Evolutionary conservation across 2,329 filamentous ascomycete species (phyloP).

Genomic region (Madurella mycetomatis): DNA sequence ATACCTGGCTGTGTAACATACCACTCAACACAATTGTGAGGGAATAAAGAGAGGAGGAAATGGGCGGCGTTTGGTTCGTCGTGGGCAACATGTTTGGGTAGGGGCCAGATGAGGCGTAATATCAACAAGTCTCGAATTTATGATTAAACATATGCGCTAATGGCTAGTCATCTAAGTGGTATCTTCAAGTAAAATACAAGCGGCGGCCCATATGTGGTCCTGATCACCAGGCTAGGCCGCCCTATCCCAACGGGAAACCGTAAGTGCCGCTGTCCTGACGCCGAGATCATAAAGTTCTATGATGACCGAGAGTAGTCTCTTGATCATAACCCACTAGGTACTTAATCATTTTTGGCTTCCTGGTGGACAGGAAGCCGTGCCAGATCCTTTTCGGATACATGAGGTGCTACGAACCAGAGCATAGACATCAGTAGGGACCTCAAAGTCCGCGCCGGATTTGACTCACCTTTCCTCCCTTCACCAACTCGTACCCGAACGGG

Average conservation of each 20-base stretch:
- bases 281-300: not conserved
- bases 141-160: not conserved
- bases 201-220: too few relatives aligned
- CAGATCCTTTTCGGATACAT: slow-evolving; percentile 24
- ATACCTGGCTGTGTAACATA: not conserved
- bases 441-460: not conserved
- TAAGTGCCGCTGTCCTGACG: too few relatives aligned
- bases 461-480: slow-evolving; percentile 29
- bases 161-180: slow-evolving; percentile 8
- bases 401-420: slow-evolving; percentile 1
- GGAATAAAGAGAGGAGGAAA: not conserved
- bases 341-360: slow-evolving; percentile 25
- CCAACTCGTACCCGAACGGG: slow-evolving; percentile 40
- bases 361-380: slow-evolving; percentile 14
- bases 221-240: too few relatives aligned
- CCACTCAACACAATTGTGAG: not conserved
- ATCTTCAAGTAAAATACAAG: slow-evolving; percentile 12
- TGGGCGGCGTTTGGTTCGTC: not conserved
- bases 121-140: not conserved
- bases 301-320: not conserved
- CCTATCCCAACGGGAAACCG: not conserved
- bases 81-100: not conserved
- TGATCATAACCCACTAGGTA: too few relatives aligned
- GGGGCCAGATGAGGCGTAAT: too few relatives aligned
- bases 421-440: not conserved